Conservation (phyloP, 2,329 filamentous ascomycete species). For the Fusarium udum region DNA sequence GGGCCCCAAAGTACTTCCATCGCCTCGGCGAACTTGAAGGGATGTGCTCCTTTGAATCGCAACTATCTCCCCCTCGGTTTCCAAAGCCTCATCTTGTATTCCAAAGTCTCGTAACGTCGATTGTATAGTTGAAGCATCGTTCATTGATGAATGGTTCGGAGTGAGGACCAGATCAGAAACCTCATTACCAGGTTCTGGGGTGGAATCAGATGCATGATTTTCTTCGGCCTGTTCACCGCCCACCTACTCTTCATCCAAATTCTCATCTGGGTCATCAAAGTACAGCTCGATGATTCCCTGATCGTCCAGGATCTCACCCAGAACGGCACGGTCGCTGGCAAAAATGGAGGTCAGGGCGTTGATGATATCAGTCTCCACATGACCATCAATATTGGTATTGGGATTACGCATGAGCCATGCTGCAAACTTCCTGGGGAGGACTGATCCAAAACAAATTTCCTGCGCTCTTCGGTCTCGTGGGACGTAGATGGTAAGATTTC, state of each 20-base stretch:
- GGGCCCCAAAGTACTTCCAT: not conserved
- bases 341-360: conserved; percentile 27
- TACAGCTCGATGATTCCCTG: conserved; percentile 25
- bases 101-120: rapidly evolving
- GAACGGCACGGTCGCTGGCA: conserved; percentile 2
- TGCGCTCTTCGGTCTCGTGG: conserved; percentile 8
- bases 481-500: conserved; percentile 17
- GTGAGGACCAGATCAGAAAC: conserved; percentile 1
- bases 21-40: not conserved
- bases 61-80: not conserved
- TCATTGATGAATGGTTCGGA: not conserved
- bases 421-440: conserved; percentile 20
- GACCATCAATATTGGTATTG: not conserved
- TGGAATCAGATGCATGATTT: not conserved
- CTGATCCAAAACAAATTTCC: conserved; percentile 24
- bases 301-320: conserved; percentile 21
- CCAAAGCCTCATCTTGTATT: not conserved
- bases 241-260: not conserved
- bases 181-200: not conserved
- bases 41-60: not conserved
- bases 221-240: not conserved
- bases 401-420: conserved; percentile 23
- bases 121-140: not conserved
- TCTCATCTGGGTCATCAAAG: conserved; percentile 9
- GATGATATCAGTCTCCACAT: conserved; percentile 5